Evolutionary conservation across 2,329 filamentous ascomycete species (phyloP).

Genomic region (Exophiala lecanii-corni): DNA sequence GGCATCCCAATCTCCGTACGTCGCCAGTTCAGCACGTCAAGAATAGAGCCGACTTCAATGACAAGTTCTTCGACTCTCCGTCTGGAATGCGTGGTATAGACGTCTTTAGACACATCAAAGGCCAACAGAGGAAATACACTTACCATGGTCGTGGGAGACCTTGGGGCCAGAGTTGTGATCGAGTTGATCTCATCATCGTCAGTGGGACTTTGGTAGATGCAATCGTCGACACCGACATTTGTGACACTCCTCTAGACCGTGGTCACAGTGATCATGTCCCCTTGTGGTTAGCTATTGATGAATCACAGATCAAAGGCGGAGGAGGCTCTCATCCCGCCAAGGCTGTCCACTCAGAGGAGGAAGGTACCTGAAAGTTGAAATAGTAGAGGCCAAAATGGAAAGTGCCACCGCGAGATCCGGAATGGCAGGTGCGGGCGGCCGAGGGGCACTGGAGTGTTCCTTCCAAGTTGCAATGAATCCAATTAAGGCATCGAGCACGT

Average conservation of each 20-base stretch:
- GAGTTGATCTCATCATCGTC: conserved; percentile 50
- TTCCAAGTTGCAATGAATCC: too few relatives aligned
- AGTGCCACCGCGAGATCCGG: too few relatives aligned
- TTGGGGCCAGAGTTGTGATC: conserved; percentile 51
- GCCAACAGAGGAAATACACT: conserved; percentile 43
- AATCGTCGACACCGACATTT: conserved; percentile 37
- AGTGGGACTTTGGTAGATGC: conserved; percentile 35
- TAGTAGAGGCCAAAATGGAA: too few relatives aligned
- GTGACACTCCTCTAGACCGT: conserved; percentile 41
- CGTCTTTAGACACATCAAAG: conserved; percentile 45
- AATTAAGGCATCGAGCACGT: too few relatives aligned
- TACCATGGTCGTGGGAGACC: conserved; percentile 42
- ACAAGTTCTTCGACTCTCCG: conserved; percentile 41
- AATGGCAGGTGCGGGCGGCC: too few relatives aligned
- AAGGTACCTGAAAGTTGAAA: too few relatives aligned
- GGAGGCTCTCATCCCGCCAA: too few relatives aligned
- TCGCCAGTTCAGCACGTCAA: conserved; percentile 45
- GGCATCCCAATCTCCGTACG: conserved; percentile 44
- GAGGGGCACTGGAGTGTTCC: too few relatives aligned
- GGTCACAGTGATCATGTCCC: conserved; percentile 53
- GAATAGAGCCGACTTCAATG: conserved; percentile 50
- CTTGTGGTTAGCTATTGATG: conserved; percentile 36
- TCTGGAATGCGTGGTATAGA: conserved; percentile 39
- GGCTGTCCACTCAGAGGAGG: too few relatives aligned
- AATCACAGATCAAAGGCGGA: not conserved